Conservation (phyloP, 2,329 filamentous ascomycete genomes). For the Monosporascus sp. region DNA sequence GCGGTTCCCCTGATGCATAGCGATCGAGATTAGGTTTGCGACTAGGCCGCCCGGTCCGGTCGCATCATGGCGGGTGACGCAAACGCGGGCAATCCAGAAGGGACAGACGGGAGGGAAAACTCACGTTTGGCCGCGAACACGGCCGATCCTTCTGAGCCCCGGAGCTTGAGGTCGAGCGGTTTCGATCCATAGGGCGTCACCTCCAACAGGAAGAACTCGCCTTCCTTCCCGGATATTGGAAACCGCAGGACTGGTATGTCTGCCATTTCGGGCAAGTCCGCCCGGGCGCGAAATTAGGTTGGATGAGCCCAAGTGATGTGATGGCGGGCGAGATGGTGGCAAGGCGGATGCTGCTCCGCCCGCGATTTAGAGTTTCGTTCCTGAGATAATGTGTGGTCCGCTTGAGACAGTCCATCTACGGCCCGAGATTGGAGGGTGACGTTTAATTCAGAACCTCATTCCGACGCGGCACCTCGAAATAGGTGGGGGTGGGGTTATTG, state of each 20-base stretch:
- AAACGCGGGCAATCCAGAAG: slow-evolving; percentile 1
- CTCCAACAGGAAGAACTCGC: slow-evolving; percentile 56
- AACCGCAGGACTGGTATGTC: slow-evolving; percentile 48
- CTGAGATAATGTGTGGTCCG: neutral
- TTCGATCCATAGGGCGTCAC: slow-evolving; percentile 44
- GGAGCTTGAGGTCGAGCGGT: slow-evolving; percentile 59
- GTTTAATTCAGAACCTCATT: neutral
- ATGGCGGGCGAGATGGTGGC: neutral
- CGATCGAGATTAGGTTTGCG: too few species aligned
- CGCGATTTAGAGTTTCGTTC: neutral
- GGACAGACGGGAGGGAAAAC: slow-evolving; percentile 24
- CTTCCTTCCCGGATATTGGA: slow-evolving; percentile 46
- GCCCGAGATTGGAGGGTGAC: neutral
- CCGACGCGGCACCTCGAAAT: neutral
- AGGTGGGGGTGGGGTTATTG: neutral
- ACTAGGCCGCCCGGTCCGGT: slow-evolving; percentile 3
- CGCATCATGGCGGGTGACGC: neutral
- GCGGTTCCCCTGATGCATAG: neutral
- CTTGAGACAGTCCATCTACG: neutral
- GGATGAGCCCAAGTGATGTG: neutral
- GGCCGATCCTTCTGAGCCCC: slow-evolving; percentile 62
- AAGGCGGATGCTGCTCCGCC: too few species aligned
- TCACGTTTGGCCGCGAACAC: slow-evolving; percentile 55
- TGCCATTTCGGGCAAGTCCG: slow-evolving; percentile 12
- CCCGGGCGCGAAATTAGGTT: neutral